Conservation (phyloP, 2,329 filamentous ascomycete genomes). For the Colletotrichum agaves region DNA sequence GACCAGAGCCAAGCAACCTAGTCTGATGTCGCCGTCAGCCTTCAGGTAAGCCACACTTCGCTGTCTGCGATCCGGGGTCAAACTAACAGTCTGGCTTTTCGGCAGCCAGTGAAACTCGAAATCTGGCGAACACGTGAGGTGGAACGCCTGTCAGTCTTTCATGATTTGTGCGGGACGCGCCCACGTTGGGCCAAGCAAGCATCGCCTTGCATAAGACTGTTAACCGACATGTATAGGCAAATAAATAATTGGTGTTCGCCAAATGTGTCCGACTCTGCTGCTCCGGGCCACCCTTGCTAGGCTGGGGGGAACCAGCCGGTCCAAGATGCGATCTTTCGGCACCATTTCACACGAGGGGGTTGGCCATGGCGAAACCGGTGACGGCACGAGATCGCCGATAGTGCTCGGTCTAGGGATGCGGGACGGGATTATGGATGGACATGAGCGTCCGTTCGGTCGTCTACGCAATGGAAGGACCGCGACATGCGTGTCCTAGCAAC, state of each 20-base stretch:
- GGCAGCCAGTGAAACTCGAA: neutral
- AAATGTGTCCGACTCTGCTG: neutral
- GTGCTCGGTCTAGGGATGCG: slow-evolving; percentile 5
- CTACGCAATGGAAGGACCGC: slow-evolving; percentile 18
- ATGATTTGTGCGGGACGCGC: slow-evolving; percentile 28
- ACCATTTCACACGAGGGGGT: slow-evolving; percentile 3
- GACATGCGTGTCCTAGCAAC: slow-evolving; percentile 19
- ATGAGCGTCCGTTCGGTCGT: slow-evolving; percentile 24
- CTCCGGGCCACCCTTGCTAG: slow-evolving; percentile 14
- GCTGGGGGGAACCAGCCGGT: slow-evolving; percentile 9
- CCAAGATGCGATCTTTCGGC: slow-evolving; percentile 8
- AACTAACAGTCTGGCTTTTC: neutral
- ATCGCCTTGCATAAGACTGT: slow-evolving; percentile 18
- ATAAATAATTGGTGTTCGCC: neutral
- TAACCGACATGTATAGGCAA: neutral
- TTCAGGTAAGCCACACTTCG: neutral
- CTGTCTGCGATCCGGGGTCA: too few species aligned
- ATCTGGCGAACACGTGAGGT: slow-evolving; percentile 12
- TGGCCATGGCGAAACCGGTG: slow-evolving; percentile 9
- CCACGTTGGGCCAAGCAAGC: neutral
- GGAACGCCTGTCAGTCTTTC: slow-evolving; percentile 8
- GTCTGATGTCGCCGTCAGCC: neutral
- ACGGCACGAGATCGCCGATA: slow-evolving; percentile 20
- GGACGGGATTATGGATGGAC: neutral
- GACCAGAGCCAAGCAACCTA: neutral